Evolutionary conservation across 495 filamentous ascomycete genomes (phyloP), one percentile per base, ranked within the genome.

Genomic region (Geopyxis carbonaria): DNA sequence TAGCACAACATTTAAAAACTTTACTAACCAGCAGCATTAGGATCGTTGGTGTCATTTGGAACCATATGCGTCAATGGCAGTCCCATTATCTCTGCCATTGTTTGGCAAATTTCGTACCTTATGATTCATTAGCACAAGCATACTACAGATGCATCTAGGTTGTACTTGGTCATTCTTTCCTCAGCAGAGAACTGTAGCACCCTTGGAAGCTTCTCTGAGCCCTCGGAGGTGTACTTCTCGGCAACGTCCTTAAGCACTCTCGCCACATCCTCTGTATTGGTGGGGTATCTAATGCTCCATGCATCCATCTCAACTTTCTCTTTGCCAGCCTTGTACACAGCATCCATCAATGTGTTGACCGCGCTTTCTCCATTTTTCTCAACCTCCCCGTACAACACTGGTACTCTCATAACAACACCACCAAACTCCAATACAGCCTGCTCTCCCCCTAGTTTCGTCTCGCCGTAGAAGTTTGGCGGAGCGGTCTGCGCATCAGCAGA

Each of bases 111-210:
- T 58, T 86, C 74, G 54, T 86, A 93, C 19, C 47, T 50, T 20
- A 24, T 11, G 34, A 1, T 3, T 36, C 0, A n/a, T 50, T 31
- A 45, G 31, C 14, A 2, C 31, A n/a, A n/a, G n/a, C 8, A n/a
- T 18, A 9, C 15, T 11, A 28, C 19, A 3, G 7, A 22, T 1
- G 11, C 9, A 18, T 34, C 1, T n/a, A 6, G 6, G 3, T 15
- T 16, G 0, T 14, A 55, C 64, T 93, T 93, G 31, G 86, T 93
- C 61, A 75, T 78, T 44, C 68, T 68, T 45, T 89, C 80, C 59
- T 93, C 85, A 18, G 80, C 78, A 2, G 78, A 78, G 64, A 94
- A 92, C 44, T 94, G 86, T 11, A 93, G 64, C 38, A 85, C 72
- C 34, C 58, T 67, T 0, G 85, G 84, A 38, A 92, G 57, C 10